Percentiles rank a stretch among this genome's conserved stretches.
These are phyloP conservation scores for Podospora pseudocomata DNA, from an alignment of 495 filamentous ascomycete genomes.

Conservation along the genomic window DNA sequence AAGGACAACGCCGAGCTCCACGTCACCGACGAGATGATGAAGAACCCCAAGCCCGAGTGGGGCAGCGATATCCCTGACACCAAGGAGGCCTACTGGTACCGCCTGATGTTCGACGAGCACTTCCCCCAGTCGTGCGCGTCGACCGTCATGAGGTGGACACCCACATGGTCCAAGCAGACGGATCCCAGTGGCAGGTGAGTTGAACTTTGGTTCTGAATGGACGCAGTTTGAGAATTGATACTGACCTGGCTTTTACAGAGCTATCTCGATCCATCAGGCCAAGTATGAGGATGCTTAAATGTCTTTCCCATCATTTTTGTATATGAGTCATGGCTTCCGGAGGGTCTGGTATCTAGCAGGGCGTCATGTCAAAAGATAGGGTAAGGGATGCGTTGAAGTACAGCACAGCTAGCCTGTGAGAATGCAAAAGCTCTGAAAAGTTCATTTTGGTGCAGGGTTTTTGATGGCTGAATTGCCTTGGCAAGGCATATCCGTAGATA, in stretches of 20 bases:
- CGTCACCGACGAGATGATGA: constrained; percentile 94
- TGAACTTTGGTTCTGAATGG: neutral
- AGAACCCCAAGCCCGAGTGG: constrained; percentile 95
- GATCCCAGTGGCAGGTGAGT: constrained; percentile 90
- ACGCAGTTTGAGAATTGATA: constrained; percentile 7
- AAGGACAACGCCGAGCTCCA: constrained; percentile 88
- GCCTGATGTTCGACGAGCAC: constrained; percentile 96
- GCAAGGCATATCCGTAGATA: too few species aligned
- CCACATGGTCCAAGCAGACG: constrained; percentile 94
- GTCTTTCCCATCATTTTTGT: neutral
- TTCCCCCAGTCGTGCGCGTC: constrained; percentile 88
- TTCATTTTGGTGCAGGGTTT: neutral
- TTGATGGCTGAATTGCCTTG: neutral
- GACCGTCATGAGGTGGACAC: constrained; percentile 94
- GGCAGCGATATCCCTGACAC: constrained; percentile 83
- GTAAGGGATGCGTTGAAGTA: neutral
- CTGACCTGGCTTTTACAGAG: constrained; percentile 43
- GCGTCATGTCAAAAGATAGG: neutral
- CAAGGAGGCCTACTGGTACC: constrained; percentile 99
- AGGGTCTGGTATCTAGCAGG: constrained; percentile 9
- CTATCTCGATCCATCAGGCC: constrained; percentile 64
- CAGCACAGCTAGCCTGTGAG: neutral
- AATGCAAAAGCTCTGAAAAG: neutral
- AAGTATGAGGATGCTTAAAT: constrained; percentile 54
- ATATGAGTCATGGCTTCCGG: constrained; percentile 8